Conservation (phyloP, 345 rosid species). For the Ceriops decandra region DNA sequence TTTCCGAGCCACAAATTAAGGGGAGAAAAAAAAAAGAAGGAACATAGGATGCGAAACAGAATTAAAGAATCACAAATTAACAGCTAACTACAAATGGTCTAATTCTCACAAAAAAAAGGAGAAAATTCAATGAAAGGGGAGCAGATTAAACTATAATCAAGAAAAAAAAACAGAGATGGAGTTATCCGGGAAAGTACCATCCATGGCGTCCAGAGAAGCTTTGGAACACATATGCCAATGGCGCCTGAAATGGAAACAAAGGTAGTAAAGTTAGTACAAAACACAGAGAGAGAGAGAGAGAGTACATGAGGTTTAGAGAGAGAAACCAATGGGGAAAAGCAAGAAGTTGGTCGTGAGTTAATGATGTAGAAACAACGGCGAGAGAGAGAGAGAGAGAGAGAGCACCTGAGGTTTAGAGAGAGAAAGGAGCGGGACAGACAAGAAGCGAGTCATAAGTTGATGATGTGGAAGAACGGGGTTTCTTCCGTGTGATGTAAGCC, state of each 20-base stretch:
- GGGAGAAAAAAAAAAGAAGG: no score
- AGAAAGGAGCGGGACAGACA: conserved; percentile 3
- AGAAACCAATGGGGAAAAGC: conserved; percentile 1
- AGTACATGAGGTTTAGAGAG: conserved; percentile 18
- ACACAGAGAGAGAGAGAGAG: conserved; percentile 4
- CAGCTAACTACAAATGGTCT: neutral
- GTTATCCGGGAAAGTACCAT: conserved; percentile 39
- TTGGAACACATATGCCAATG: conserved; percentile 31
- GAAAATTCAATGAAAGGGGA: neutral
- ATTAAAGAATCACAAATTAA: neutral
- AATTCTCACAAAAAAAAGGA: neutral
- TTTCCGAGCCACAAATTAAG: neutral
- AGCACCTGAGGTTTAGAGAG: conserved; percentile 18
- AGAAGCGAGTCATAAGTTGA: conserved; percentile 15
- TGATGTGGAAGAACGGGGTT: neutral
- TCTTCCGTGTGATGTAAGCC: no score
- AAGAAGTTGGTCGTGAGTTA: conserved; percentile 13
- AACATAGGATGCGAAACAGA: neutral
- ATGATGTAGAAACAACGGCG: neutral
- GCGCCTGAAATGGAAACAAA: conserved; percentile 33
- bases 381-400: neutral
- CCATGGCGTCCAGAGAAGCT: conserved; percentile 35
- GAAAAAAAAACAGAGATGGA: neutral
- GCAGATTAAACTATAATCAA: neutral
- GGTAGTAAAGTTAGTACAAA: neutral